A percentile compares a stretch with the other conserved stretches of the same genome.
Conservation (phyloP, 164 flowering plant species). For the Sedum album region DNA sequence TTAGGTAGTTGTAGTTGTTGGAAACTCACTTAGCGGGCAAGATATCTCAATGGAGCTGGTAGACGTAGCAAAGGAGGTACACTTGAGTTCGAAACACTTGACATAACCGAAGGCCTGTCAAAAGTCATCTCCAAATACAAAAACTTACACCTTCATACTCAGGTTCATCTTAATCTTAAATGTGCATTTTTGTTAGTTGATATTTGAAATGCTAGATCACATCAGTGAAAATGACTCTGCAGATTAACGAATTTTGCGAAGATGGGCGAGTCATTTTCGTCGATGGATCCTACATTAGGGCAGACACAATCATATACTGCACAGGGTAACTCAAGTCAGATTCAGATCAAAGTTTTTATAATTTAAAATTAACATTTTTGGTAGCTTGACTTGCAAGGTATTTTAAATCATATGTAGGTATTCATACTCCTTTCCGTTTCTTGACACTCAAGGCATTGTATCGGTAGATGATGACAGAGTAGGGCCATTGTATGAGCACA, state of each 20-base stretch:
- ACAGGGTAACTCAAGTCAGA: slow-evolving; percentile 48
- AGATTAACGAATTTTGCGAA: slow-evolving; percentile 59
- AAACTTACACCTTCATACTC: slow-evolving; percentile 55
- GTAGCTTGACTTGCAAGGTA: not conserved
- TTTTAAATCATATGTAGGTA: slow-evolving; percentile 45
- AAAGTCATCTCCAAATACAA: slow-evolving; percentile 65
- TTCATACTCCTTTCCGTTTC: slow-evolving; percentile 78
- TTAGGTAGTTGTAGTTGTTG: slow-evolving; percentile 85
- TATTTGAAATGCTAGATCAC: no score
- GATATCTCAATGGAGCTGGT: slow-evolving; percentile 84
- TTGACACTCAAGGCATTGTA: slow-evolving; percentile 90
- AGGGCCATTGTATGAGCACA: slow-evolving; percentile 87
- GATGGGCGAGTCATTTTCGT: slow-evolving; percentile 61
- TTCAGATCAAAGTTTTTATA: not conserved
- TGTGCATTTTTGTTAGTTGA: no score
- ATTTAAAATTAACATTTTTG: not conserved
- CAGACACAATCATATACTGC: slow-evolving; percentile 74
- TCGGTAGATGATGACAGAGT: slow-evolving; percentile 81
- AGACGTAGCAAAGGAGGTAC: slow-evolving; percentile 65
- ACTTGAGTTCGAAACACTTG: slow-evolving; percentile 55
- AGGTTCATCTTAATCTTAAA: slow-evolving; percentile 34
- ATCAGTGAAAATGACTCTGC: slow-evolving; percentile 13
- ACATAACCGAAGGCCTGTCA: slow-evolving; percentile 51
- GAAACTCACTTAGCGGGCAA: slow-evolving; percentile 67
- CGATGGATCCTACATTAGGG: slow-evolving; percentile 56